Conservation (phyloP, 2,329 filamentous ascomycete genomes). For the Fusarium mexicanum region DNA sequence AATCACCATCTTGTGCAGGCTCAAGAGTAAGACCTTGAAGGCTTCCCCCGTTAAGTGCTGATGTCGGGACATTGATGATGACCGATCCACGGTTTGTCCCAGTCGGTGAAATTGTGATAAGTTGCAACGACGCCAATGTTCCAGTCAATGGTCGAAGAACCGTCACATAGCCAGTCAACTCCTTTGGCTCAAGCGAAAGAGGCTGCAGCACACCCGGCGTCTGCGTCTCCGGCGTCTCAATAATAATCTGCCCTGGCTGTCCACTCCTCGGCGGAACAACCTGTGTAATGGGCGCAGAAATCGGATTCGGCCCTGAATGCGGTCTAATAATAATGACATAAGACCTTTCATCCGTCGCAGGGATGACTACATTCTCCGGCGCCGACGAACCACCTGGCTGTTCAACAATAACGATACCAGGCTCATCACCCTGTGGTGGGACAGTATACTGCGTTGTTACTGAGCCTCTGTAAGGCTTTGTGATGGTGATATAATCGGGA, state of each 20-base stretch:
- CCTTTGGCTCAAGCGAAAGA: slow-evolving; percentile 20
- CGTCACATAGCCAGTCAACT: slow-evolving; percentile 24
- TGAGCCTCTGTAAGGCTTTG: slow-evolving; percentile 31
- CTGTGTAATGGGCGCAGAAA: slow-evolving; percentile 26
- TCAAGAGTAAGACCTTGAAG: slow-evolving; percentile 11
- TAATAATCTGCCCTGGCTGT: slow-evolving; percentile 27
- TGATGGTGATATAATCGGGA: slow-evolving; percentile 37
- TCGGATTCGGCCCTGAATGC: slow-evolving; percentile 19
- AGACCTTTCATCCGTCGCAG: slow-evolving; percentile 23
- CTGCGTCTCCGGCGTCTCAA: slow-evolving; percentile 35
- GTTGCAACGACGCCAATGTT: neutral
- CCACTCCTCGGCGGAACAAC: slow-evolving; percentile 21
- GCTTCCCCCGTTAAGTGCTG: neutral
- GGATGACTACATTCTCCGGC: slow-evolving; percentile 28
- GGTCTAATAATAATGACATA: slow-evolving; percentile 36
- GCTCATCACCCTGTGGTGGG: slow-evolving; percentile 28
- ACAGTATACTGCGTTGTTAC: slow-evolving; percentile 34
- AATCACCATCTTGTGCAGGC: slow-evolving; percentile 10
- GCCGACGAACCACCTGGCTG: slow-evolving; percentile 21
- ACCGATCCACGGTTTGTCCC: slow-evolving; percentile 32
- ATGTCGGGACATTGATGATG: slow-evolving; percentile 28
- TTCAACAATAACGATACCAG: slow-evolving; percentile 33
- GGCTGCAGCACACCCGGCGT: neutral
- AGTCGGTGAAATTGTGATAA: slow-evolving; percentile 23
- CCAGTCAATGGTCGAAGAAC: slow-evolving; percentile 22